These are phyloP conservation scores for Bipolaris victoriae DNA, from an alignment of 2,329 filamentous ascomycete genomes.

Conservation along the genomic window DNA sequence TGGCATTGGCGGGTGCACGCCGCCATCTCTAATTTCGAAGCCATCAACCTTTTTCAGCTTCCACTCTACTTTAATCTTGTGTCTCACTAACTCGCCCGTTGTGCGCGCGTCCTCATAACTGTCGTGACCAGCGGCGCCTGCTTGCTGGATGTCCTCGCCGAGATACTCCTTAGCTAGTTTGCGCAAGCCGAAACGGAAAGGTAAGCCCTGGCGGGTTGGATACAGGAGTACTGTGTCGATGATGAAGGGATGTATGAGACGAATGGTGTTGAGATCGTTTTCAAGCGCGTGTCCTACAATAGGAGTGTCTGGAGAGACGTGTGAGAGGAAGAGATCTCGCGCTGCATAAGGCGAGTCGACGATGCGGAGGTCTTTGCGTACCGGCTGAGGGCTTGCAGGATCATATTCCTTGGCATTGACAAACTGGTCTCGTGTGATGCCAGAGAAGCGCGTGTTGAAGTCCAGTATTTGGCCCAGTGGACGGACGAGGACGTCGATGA, in stretches of 20 bases:
- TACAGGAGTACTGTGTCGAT: constrained; percentile 87
- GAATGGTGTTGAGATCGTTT: constrained; percentile 87
- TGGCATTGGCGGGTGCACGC: constrained; percentile 41
- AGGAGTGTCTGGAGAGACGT: constrained; percentile 77
- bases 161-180: constrained; percentile 73
- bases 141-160: constrained; percentile 78
- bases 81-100: constrained; percentile 82
- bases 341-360: constrained; percentile 77
- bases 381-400: constrained; percentile 26
- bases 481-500: constrained; percentile 85
- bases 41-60: constrained; percentile 68
- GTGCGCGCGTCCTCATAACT: constrained; percentile 89
- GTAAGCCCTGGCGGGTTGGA: constrained; percentile 77
- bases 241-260: constrained; percentile 82
- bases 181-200: constrained; percentile 79
- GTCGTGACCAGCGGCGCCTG: constrained; percentile 75
- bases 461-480: constrained; percentile 86
- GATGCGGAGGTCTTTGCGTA: constrained; percentile 63
- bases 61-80: constrained; percentile 75
- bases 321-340: constrained; percentile 75
- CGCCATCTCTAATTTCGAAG: constrained; percentile 59
- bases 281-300: constrained; percentile 93
- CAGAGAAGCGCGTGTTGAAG: constrained; percentile 90
- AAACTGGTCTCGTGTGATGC: constrained; percentile 80
- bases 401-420: constrained; percentile 62